A percentile compares a stretch with the other conserved stretches of the same genome.
These are phyloP conservation scores for maize (Zea mays) DNA, from an alignment of 176 grass and related monocot genomes.

Conservation along the genomic window Zm-B73-REFERENCE-NAM-5.0 NC_050103.1:11259001-11259500, in stretches of 20 bases:
- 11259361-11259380: slow-evolving; percentile 83
- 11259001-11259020: background rate
- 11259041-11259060: background rate
- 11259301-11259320: background rate
- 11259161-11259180: background rate
- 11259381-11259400: slow-evolving; percentile 93
- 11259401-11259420: slow-evolving; percentile 99
- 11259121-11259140: background rate
- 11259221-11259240: slow-evolving; percentile 10
- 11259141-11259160: background rate
- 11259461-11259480: slow-evolving; percentile 43
- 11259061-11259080: background rate
- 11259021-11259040: background rate
- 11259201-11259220: background rate
- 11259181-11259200: background rate
- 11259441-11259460: background rate
- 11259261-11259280: background rate
- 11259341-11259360: slow-evolving; percentile 95
- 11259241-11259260: background rate
- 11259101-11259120: background rate
- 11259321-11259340: slow-evolving; percentile 43
- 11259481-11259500: slow-evolving; percentile 43
- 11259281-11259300: slow-evolving; percentile 6
- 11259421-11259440: slow-evolving; percentile 30
- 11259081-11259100: background rate